phyloP scores from a whole-genome alignment of 2,329 filamentous ascomycete species.

The Colletotrichum tropicale region DNA sequence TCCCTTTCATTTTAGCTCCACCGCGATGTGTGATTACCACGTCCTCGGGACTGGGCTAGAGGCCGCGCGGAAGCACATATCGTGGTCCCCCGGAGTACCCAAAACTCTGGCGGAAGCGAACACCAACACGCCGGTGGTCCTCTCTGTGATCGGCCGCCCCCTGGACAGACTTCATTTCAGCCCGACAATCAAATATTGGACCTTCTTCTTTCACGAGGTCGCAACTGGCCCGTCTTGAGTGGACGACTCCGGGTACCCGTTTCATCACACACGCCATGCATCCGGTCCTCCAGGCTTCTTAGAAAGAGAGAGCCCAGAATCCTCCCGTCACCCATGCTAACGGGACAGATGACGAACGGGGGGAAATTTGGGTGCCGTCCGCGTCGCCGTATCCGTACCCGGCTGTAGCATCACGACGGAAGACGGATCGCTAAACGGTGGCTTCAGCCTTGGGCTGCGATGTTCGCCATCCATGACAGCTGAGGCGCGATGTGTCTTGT shows the following conservation, averaged over 20 bases:
- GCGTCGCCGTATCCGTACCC: not conserved
- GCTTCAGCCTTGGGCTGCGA: not conserved
- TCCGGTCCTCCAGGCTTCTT: not conserved
- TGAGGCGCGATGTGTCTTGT: not conserved
- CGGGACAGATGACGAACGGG: not conserved
- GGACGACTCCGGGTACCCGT: not conserved
- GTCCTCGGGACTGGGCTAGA: not conserved
- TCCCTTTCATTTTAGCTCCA: not conserved
- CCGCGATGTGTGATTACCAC: conserved; percentile 10
- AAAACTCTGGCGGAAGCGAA: not conserved
- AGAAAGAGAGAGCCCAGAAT: not conserved
- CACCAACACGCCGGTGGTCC: not conserved
- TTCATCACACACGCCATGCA: not conserved
- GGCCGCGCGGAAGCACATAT: not conserved
- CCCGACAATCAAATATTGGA: not conserved
- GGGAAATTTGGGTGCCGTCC: not conserved
- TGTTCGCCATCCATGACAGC: not conserved
- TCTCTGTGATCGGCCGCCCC: not conserved
- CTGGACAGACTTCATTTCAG: not conserved
- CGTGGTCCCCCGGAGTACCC: conserved; percentile 8
- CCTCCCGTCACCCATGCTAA: not conserved
- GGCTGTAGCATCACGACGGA: not conserved
- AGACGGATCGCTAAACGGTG: not conserved
- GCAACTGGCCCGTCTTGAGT: not conserved
- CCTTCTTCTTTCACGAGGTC: not conserved